These are phyloP conservation scores for Colletotrichum sp. DNA, from an alignment of 2,329 filamentous ascomycete species.

Conservation along the genomic window DNA sequence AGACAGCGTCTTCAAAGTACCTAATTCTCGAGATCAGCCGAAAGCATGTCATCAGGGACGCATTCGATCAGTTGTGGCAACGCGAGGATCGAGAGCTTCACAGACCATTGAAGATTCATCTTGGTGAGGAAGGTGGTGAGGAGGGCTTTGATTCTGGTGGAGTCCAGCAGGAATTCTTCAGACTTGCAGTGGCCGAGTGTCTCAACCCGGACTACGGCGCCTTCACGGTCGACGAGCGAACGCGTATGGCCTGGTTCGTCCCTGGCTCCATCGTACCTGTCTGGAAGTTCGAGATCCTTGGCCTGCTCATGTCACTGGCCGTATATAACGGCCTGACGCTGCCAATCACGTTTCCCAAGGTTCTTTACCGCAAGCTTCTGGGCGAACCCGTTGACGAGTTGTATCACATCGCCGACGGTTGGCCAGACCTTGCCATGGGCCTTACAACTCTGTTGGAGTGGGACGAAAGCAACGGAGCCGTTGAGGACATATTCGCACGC, in stretches of 20 bases:
- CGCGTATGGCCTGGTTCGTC: constrained; percentile 86
- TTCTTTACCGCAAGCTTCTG: constrained; percentile 82
- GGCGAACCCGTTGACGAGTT: constrained; percentile 71
- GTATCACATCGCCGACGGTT: constrained; percentile 83
- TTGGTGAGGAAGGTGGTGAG: constrained; percentile 83
- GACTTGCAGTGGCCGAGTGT: constrained; percentile 79
- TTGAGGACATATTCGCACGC: constrained; percentile 81
- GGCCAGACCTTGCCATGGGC: constrained; percentile 81
- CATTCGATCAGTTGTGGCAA: constrained; percentile 89
- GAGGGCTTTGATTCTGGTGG: constrained; percentile 93
- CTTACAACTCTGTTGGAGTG: constrained; percentile 77
- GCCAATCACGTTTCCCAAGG: constrained; percentile 85
- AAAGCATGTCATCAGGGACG: constrained; percentile 71
- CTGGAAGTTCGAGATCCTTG: constrained; percentile 91
- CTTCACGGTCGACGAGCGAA: constrained; percentile 79
- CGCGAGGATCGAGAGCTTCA: constrained; percentile 82
- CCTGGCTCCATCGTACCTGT: constrained; percentile 81
- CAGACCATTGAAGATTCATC: constrained; percentile 84
- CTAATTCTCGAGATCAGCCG: constrained; percentile 73
- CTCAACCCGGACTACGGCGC: constrained; percentile 79
- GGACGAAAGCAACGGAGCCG: constrained; percentile 75
- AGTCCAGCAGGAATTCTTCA: constrained; percentile 96
- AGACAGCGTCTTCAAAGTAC: constrained; percentile 72
- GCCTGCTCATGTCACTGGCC: constrained; percentile 85
- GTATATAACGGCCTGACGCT: constrained; percentile 93